Evolutionary conservation across 1,284 basidiomycete species (phyloP).

Genomic region (Sporisorium exsertum): DNA sequence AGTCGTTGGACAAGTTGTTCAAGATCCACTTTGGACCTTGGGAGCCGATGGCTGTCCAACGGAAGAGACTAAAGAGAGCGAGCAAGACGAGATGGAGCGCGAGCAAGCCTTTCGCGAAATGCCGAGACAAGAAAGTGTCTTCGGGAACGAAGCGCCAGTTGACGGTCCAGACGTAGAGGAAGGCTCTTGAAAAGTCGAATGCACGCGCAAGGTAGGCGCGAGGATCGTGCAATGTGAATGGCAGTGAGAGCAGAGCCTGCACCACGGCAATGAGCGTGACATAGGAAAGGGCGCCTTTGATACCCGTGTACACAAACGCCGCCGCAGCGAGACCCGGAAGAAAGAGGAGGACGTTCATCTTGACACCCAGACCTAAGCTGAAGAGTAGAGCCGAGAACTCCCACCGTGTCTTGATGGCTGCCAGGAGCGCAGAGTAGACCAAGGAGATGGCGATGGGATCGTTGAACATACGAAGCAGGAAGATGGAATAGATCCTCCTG

Average conservation of each 20-base stretch:
- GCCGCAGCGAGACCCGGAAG: slow-evolving; percentile 81
- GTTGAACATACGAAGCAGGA: slow-evolving; percentile 91
- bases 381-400: slow-evolving; percentile 77
- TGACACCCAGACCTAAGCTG: slow-evolving; percentile 87
- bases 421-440: slow-evolving; percentile 71
- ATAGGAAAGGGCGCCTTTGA: slow-evolving; percentile 62
- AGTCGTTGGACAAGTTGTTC: slow-evolving; percentile 7
- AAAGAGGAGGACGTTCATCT: slow-evolving; percentile 96
- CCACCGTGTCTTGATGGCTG: slow-evolving; percentile 75
- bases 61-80: slow-evolving; percentile 75
- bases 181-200: slow-evolving; percentile 88
- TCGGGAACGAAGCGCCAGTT: slow-evolving; percentile 93
- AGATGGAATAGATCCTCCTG: slow-evolving; percentile 94
- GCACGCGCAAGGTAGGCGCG: slow-evolving; percentile 79
- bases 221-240: slow-evolving; percentile 78
- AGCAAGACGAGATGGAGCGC: slow-evolving; percentile 77
- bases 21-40: slow-evolving; percentile 75
- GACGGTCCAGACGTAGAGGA: slow-evolving; percentile 96
- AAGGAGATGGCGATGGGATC: slow-evolving; percentile 85
- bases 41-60: slow-evolving; percentile 78
- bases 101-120: slow-evolving; percentile 78
- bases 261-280: slow-evolving; percentile 22
- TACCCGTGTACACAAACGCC: slow-evolving; percentile 74
- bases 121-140: slow-evolving; percentile 77
- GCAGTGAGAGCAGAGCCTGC: slow-evolving; percentile 78